Base-by-base conservation (phyloP, 2,329 filamentous ascomycete genomes). In the Diaporthe vexans region DNA sequence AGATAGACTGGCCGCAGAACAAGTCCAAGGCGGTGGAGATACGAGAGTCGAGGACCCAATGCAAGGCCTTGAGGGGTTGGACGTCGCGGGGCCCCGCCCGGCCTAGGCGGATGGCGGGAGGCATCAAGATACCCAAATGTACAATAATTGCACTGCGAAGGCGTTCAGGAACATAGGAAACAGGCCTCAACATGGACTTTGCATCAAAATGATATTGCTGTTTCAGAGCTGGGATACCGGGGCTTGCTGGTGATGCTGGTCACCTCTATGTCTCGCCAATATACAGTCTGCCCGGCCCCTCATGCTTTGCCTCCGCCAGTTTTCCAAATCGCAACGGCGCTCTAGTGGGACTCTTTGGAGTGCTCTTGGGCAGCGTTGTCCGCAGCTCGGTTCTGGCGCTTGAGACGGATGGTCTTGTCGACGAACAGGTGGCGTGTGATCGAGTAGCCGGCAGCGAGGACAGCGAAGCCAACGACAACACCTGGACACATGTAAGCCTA, bases 371-470 rank as follows among this genome's bases (percentile, higher is more conserved):
- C 80, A 69, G 81, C 80, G 69, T 80, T 79, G 65, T 85, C 85
- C 74, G 84, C 82, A 72, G 84, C 82, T 77, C 88, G 88, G 83
- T 88, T 89, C 86, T 94, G 92, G 82, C 95, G 93, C 84, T 88
- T 88, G 79, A 98, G 91, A 83, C 97, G 95, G 81, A 99, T 93
- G 81, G 94, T 97, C 91, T 96, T 96, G 89, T 99, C 97, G 80
- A 93, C 91, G 77, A 91, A 84, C 83, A 99, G 91, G 88, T 98
- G 98, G 84, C 93, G 92, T 83, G 85, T 83, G 86, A 93, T 88
- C 75, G 95, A 97, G 90, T 97, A 98, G 83, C 88, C 84, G 80
- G 94, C 97, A 79, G 95, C 95, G 82, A 88, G 85, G 78, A 98
- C 83, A 81, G 95, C 94, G 84, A 95, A 96, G 87, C 88, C 91